These are phyloP conservation scores for Chrysanthemum lavandulifolium DNA, from an alignment of 129 eudicot genomes.

Conservation along the genomic window DNA sequence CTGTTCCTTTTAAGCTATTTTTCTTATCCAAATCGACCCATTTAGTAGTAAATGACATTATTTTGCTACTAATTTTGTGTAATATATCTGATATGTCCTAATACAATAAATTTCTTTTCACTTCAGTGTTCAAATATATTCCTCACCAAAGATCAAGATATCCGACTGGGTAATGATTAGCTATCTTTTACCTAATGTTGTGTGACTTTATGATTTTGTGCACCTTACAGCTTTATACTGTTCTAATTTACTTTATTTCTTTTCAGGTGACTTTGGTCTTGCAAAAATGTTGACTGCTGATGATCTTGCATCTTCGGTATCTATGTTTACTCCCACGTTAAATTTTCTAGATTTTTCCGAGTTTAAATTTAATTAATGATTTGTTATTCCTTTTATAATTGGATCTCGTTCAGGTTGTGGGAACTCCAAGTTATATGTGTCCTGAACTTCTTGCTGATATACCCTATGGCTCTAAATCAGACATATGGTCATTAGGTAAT, in stretches of 20 bases:
- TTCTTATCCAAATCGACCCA: too few relatives aligned
- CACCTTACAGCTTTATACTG: neutral
- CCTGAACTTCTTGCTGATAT: slow-evolving; percentile 99
- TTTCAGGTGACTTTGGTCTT: slow-evolving; percentile 97
- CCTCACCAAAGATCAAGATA: slow-evolving; percentile 83
- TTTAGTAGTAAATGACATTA: too few relatives aligned
- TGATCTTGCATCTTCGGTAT: slow-evolving; percentile 97
- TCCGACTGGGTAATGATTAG: slow-evolving; percentile 68
- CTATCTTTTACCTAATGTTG: neutral
- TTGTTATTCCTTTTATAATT: neutral
- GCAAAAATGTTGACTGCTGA: slow-evolving; percentile 87
- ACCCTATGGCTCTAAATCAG: slow-evolving; percentile 98
- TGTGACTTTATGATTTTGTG: neutral
- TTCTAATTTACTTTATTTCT: slow-evolving; percentile 6
- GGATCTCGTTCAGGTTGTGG: slow-evolving; percentile 65
- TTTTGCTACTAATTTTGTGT: neutral
- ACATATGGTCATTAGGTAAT: slow-evolving; percentile 97
- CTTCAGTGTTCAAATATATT: slow-evolving; percentile 94
- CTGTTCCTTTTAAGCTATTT: too few relatives aligned
- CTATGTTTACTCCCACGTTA: too few relatives aligned
- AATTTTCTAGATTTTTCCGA: neutral
- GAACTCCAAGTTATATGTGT: slow-evolving; percentile 99
- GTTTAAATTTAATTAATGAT: slow-evolving; percentile 8
- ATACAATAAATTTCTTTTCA: slow-evolving; percentile 13
- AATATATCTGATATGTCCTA: slow-evolving; percentile 11